phyloP scores from a whole-genome alignment of 139 green algal species.

The Coccomyxa sp. region DNA sequence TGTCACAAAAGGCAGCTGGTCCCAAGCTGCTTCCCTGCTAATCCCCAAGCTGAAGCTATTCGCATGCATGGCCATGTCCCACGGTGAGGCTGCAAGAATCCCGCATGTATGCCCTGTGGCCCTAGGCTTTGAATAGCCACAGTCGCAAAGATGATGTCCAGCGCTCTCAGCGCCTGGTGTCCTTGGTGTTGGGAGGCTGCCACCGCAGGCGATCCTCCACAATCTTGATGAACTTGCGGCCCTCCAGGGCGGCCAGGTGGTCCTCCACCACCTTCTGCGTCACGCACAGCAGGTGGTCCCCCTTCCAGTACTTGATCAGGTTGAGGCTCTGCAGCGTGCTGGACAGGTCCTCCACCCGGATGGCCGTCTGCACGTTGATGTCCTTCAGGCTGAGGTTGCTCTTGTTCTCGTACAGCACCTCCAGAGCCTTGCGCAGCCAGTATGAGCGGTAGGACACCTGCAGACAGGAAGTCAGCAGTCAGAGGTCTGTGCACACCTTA shows the following conservation, averaged over 20 bases:
- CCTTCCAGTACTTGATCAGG: constrained; percentile 83
- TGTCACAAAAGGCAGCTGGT: too few species aligned
- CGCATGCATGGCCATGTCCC: too few species aligned
- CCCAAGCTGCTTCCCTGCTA: too few species aligned
- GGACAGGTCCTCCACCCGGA: constrained; percentile 94
- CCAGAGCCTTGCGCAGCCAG: constrained; percentile 91
- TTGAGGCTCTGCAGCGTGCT: constrained; percentile 79
- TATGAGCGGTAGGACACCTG: constrained; percentile 93
- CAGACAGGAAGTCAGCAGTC: too few species aligned
- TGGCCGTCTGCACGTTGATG: constrained; percentile 82
- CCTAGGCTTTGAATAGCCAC: too few species aligned
- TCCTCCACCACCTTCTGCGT: constrained; percentile 59
- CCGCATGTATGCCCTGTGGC: too few species aligned
- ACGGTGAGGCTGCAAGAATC: too few species aligned
- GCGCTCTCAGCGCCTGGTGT: too few species aligned
- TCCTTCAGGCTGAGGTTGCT: constrained; percentile 88
- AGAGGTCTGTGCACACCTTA: too few species aligned
- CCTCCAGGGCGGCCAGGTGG: constrained; percentile 18
- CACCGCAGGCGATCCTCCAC: constrained; percentile 47
- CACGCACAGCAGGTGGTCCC: constrained; percentile 62
- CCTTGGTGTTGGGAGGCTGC: too few species aligned
- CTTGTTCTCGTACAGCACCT: constrained; percentile 71
- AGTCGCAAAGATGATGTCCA: too few species aligned
- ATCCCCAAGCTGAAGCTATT: too few species aligned
- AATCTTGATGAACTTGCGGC: constrained; percentile 40